Base-by-base conservation (phyloP, 345 rosid species). In the Theobroma cacao region DNA sequence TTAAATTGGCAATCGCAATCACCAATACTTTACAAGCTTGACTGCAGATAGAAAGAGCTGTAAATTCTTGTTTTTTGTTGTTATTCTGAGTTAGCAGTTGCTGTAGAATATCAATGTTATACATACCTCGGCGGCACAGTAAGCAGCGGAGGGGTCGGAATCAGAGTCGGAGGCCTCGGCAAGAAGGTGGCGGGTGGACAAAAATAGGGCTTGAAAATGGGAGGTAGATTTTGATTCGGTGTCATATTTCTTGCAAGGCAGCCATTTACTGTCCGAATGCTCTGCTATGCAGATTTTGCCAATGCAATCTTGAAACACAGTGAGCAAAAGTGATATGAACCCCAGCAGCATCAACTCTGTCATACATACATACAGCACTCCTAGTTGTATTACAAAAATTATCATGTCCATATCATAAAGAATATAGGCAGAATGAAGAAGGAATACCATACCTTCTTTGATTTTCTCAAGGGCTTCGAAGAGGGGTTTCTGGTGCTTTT, bases 281-380 rank as follows among this genome's bases (percentile, higher is more conserved):
- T 85, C 77, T 0, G 92, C 12, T 28, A 90, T 88, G 79, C 97
- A 92, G 50, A 90, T 81, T 60, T 61, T 80, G 78, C 38, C 78
- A 30, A 93, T 90, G 38, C 72, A 56, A 2, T 66, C 76, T 75
- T 91, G 92, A 78, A 84, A 81, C 31, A 93, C 92, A 20, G 98
- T 78, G 60, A 93, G 79, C 41, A 93, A 77, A 78, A 91, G 84
- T 12, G 98, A 91, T 72, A 93, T 93, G 77, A 93, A 93, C 62
- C 98, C 98, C 84, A 93, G 68, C 20, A 93, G 82, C 98, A 93
- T 93, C 85, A 90, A 83, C 84, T 91, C 98, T 93, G 96, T 7
- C 52, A 72, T 20, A 48, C 24, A 73, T 5, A 75, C 18, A 40
- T 1, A 0, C 22, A 43, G n/a, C n/a, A n/a, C 17, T 20, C 26